phyloP scores from a whole-genome alignment of 805 yeast genomes.

The Candida sithepensis region DNA sequence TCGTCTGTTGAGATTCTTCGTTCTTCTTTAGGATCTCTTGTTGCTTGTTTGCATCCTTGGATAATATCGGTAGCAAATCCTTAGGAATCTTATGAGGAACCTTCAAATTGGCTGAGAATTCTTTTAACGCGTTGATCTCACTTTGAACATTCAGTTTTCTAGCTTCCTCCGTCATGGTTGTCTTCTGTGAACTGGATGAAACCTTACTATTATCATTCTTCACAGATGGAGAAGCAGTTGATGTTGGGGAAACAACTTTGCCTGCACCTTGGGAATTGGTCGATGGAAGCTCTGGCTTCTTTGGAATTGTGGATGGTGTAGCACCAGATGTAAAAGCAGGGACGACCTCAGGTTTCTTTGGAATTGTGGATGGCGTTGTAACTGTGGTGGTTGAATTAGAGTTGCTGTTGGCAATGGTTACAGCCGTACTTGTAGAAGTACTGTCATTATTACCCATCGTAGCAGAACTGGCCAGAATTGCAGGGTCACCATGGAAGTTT shows the following conservation, averaged over 20 bases:
- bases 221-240: slow-evolving; percentile 18
- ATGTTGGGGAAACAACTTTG: background rate
- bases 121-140: slow-evolving; percentile 66
- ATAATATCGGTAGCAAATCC: slow-evolving; percentile 64
- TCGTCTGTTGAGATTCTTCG: background rate
- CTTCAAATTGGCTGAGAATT: slow-evolving; percentile 79
- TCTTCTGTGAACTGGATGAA: slow-evolving; percentile 7
- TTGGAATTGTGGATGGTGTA: slow-evolving; percentile 3
- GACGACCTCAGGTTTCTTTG: background rate
- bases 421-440: too few species aligned
- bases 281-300: slow-evolving; percentile 2
- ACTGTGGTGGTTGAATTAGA: slow-evolving; percentile 7
- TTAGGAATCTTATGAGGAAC: slow-evolving; percentile 47
- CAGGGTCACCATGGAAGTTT: slow-evolving; percentile 58
- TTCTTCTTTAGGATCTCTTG: slow-evolving; percentile 47
- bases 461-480: slow-evolving; percentile 56
- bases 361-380: background rate
- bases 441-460: slow-evolving; percentile 7
- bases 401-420: slow-evolving; percentile 2
- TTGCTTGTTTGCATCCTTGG: slow-evolving; percentile 66
- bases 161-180: slow-evolving; percentile 29
- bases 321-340: background rate
- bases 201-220: slow-evolving; percentile 5
- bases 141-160: slow-evolving; percentile 49
- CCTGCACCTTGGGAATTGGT: slow-evolving; percentile 4